Conservation (phyloP, 331 rosid species). For the Rosa hybrid region DNA sequence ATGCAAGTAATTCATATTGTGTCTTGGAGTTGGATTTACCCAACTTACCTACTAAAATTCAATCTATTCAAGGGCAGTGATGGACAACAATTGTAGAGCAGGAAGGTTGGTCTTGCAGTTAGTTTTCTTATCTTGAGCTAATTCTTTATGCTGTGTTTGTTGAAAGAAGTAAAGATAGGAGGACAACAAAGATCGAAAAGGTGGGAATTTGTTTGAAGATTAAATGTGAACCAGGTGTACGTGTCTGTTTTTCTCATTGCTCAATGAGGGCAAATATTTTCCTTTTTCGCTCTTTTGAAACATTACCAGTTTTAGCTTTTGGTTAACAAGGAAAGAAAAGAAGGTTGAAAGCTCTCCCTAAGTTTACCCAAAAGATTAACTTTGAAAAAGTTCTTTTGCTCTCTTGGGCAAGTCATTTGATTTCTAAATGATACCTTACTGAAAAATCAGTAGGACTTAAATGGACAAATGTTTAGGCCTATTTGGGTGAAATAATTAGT, state of each 20-base stretch:
- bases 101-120: not conserved
- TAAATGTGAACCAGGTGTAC: not conserved
- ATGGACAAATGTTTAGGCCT: not conserved
- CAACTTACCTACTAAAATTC: not conserved
- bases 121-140: not conserved
- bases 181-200: not conserved
- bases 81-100: not conserved
- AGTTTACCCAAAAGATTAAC: not conserved
- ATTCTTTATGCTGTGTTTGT: not conserved
- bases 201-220: not conserved
- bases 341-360: not conserved
- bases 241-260: not conserved
- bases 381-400: not conserved
- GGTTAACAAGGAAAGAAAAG: not conserved
- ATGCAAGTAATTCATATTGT: not conserved
- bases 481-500: not conserved
- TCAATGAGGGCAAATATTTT: not conserved
- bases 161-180: not conserved
- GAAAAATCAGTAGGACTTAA: not conserved
- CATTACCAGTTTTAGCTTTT: not conserved
- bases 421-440: not conserved
- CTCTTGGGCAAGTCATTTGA: not conserved
- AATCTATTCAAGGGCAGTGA: not conserved
- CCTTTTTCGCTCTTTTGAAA: not conserved
- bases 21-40: slow-evolving; percentile 1